Percentiles rank a stretch among this genome's conserved stretches.
These are phyloP conservation scores for Lecanoromycetidae sp. DNA, from an alignment of 2,329 filamentous ascomycete genomes.

Conservation along the genomic window DNA sequence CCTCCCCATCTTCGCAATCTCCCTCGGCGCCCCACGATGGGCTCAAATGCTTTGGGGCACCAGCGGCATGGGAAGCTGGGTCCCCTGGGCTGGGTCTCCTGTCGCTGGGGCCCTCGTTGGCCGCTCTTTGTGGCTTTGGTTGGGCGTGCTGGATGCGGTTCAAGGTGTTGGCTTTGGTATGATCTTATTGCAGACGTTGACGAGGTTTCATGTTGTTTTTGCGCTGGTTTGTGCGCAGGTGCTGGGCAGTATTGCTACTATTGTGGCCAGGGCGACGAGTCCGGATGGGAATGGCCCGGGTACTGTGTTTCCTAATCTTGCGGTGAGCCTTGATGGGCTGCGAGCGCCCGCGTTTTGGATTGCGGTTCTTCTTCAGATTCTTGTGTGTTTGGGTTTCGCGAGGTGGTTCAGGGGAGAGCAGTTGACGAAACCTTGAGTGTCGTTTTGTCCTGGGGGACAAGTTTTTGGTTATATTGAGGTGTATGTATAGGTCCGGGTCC, in stretches of 20 bases:
- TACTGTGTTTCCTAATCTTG: constrained; percentile 50
- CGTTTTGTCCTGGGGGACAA: no score
- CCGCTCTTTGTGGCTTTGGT: constrained; percentile 52
- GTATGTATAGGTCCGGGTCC: no score
- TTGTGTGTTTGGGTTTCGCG: constrained; percentile 47
- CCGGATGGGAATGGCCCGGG: constrained; percentile 51
- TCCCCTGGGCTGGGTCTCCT: constrained; percentile 50
- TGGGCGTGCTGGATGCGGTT: constrained; percentile 52
- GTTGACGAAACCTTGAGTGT: constrained; percentile 38
- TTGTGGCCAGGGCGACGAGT: constrained; percentile 47
- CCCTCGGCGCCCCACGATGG: constrained; percentile 54
- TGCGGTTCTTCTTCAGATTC: constrained; percentile 44
- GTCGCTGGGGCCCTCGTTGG: constrained; percentile 44
- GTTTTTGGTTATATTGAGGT: no score
- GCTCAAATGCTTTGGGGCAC: constrained; percentile 56
- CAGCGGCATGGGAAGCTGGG: constrained; percentile 46
- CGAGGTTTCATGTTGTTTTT: constrained; percentile 52
- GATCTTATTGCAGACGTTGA: constrained; percentile 54
- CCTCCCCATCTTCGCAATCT: constrained; percentile 54
- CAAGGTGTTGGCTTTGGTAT: constrained; percentile 57
- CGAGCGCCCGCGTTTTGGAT: constrained; percentile 50
- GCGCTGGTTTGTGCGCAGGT: constrained; percentile 51
- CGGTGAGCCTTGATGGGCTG: constrained; percentile 33
- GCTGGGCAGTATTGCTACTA: constrained; percentile 49
- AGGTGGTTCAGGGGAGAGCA: constrained; percentile 48